Percentiles rank a stretch among this genome's conserved stretches.
Evolutionary conservation across 257 asterid species (phyloP).

Genomic region (Nicotiana knightiana): DNA sequence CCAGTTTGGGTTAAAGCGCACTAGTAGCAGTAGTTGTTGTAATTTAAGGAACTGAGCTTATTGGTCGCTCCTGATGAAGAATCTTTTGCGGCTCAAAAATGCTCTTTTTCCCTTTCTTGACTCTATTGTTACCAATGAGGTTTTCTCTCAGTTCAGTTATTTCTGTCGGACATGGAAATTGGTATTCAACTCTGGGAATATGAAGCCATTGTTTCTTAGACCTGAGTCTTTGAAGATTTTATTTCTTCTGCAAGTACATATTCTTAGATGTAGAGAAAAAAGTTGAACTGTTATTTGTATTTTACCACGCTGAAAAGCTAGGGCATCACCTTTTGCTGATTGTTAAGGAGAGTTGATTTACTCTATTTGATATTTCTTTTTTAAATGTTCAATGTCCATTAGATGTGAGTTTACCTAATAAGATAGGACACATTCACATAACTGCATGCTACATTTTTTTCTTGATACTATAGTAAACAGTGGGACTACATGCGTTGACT

Average conservation of each 20-base stretch:
- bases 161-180: neutral
- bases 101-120: neutral
- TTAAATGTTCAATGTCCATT: neutral
- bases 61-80: neutral
- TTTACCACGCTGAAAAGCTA: neutral
- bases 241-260: neutral
- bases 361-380: neutral
- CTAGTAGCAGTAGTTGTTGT: neutral
- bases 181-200: neutral
- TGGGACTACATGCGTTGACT: neutral
- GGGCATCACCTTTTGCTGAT: neutral
- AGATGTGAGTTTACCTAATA: neutral
- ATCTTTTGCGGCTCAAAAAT: neutral
- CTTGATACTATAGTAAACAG: neutral
- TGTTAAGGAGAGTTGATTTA: neutral
- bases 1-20: neutral
- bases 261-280: neutral
- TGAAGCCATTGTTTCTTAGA: neutral
- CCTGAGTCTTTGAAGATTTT: neutral
- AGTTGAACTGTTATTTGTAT: neutral
- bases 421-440: neutral
- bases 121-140: neutral
- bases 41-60: neutral
- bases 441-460: neutral
- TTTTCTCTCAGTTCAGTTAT: neutral